Conservation (phyloP, 2,329 filamentous ascomycete genomes). For the Meredithiella fracta region DNA sequence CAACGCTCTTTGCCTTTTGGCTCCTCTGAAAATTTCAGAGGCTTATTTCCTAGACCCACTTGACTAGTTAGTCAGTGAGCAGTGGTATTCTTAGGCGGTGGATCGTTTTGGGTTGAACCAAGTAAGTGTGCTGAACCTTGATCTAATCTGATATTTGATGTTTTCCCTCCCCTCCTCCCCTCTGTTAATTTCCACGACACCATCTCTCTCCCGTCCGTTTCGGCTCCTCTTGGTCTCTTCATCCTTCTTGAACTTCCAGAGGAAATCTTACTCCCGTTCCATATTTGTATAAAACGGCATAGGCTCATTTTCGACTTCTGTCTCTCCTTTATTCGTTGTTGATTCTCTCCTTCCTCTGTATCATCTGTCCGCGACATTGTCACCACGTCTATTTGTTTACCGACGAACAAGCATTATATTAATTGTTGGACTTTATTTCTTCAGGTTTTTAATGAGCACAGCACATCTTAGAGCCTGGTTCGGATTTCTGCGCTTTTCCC, state of each 20-base stretch:
- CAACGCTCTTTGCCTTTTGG: neutral
- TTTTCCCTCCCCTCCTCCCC: constrained; percentile 2
- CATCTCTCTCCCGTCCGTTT: neutral
- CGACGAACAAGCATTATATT: neutral
- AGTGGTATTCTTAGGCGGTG: too few relatives aligned
- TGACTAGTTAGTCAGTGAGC: too few relatives aligned
- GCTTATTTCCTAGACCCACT: neutral
- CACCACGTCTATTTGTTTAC: neutral
- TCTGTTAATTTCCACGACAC: neutral
- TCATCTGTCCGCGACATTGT: neutral
- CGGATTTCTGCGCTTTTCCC: neutral
- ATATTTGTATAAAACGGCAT: neutral
- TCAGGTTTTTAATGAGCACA: too few relatives aligned
- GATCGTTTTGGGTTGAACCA: neutral
- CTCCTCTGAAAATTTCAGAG: neutral
- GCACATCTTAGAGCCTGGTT: neutral
- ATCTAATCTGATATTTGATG: neutral
- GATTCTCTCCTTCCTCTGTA: neutral
- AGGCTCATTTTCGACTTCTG: neutral
- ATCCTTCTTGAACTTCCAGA: neutral
- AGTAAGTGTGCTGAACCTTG: neutral
- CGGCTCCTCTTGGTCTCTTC: constrained; percentile 1
- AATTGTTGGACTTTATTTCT: neutral
- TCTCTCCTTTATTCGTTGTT: neutral
- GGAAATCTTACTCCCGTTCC: neutral